Conservation (phyloP, 2,329 filamentous ascomycete genomes). For the Cercospora sesami region DNA sequence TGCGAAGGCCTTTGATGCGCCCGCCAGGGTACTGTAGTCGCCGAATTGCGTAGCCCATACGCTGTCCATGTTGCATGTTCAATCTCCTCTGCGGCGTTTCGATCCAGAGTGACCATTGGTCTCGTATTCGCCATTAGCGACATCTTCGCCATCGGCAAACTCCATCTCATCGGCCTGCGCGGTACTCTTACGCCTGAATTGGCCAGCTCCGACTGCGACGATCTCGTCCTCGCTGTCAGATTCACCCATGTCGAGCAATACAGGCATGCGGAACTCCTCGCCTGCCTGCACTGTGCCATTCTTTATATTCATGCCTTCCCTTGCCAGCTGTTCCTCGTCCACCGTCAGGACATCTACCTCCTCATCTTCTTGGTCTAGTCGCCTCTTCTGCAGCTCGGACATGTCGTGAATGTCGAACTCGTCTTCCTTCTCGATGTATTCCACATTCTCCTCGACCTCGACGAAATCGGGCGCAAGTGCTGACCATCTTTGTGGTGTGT, state of each 20-base stretch:
- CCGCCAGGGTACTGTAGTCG: neutral
- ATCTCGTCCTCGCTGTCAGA: slow-evolving; percentile 94
- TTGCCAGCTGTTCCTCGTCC: slow-evolving; percentile 56
- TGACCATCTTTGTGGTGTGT: slow-evolving; percentile 95
- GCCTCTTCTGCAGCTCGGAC: slow-evolving; percentile 88
- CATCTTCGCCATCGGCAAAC: slow-evolving; percentile 31
- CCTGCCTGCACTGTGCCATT: slow-evolving; percentile 58
- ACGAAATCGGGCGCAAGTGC: slow-evolving; percentile 94
- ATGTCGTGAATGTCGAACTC: slow-evolving; percentile 97
- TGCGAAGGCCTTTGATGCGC: neutral
- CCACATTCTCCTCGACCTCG: slow-evolving; percentile 96
- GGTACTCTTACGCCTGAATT: slow-evolving; percentile 77
- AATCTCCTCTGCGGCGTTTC: slow-evolving; percentile 30
- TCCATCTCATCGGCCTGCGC: slow-evolving; percentile 52
- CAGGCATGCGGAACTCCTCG: slow-evolving; percentile 77
- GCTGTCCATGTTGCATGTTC: slow-evolving; percentile 5
- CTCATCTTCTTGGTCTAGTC: slow-evolving; percentile 89
- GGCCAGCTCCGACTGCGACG: slow-evolving; percentile 67
- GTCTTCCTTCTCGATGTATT: slow-evolving; percentile 93
- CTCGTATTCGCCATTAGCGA: slow-evolving; percentile 25
- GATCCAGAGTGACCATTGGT: slow-evolving; percentile 28
- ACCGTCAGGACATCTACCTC: slow-evolving; percentile 85
- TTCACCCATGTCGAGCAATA: slow-evolving; percentile 87
- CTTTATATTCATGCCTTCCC: slow-evolving; percentile 36
- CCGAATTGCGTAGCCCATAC: neutral